phyloP scores from a whole-genome alignment of 2,329 filamentous ascomycete genomes.

The Phyllosticta capitalensis region DNA sequence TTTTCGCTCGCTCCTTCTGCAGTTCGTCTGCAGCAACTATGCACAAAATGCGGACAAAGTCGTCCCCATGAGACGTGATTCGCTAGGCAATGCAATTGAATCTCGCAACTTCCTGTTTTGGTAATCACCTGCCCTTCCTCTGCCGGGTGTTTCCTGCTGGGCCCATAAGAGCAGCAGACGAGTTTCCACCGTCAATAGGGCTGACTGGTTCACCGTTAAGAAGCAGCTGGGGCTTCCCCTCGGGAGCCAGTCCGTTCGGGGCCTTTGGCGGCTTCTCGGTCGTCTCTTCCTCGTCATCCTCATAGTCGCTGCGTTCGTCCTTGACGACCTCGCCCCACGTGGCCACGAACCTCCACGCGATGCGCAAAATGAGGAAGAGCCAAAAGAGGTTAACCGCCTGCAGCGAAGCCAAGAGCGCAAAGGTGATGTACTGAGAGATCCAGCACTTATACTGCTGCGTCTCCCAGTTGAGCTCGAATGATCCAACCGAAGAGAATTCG shows the following conservation, averaged over 20 bases:
- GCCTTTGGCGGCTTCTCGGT: neutral
- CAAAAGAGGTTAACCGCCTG: constrained; percentile 75
- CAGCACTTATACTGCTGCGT: constrained; percentile 68
- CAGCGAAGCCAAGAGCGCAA: constrained; percentile 53
- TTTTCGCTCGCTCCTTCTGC: neutral
- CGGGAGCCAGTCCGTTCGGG: constrained; percentile 6
- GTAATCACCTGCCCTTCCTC: constrained; percentile 5
- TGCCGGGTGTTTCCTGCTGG: constrained; percentile 2
- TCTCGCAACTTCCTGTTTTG: neutral
- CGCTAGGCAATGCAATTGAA: neutral
- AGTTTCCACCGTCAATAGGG: constrained; percentile 3
- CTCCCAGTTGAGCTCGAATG: constrained; percentile 68
- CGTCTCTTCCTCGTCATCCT: constrained; percentile 20
- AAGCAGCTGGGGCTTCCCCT: constrained; percentile 17
- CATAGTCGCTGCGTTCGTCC: constrained; percentile 64
- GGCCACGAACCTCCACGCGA: constrained; percentile 60
- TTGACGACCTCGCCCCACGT: constrained; percentile 44
- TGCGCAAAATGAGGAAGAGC: constrained; percentile 68
- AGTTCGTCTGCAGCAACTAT: neutral
- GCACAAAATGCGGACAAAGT: neutral
- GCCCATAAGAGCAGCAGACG: neutral
- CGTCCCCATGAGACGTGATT: neutral
- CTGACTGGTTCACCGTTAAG: constrained; percentile 20
- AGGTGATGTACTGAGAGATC: constrained; percentile 59
- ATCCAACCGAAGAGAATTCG: constrained; percentile 64